These are phyloP conservation scores for Suillus subluteus DNA, from an alignment of 768 basidiomycete genomes.

Conservation along the genomic window DNA sequence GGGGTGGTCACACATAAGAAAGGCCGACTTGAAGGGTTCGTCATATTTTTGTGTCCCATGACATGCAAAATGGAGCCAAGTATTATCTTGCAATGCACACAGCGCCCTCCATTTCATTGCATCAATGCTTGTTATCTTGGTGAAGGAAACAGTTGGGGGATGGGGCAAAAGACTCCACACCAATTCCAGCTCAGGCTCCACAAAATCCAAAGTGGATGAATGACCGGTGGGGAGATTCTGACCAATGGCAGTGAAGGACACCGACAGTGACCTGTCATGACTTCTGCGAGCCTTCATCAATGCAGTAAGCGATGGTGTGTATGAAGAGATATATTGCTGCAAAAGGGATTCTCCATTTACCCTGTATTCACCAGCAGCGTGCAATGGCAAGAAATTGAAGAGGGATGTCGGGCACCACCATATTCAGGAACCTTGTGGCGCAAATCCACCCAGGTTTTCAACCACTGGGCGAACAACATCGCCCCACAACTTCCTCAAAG, in stretches of 20 bases:
- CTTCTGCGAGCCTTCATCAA: conserved; percentile 15
- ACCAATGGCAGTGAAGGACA: conserved; percentile 11
- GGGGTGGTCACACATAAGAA: conserved; percentile 1
- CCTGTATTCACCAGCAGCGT: conserved; percentile 13
- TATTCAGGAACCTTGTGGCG: neutral
- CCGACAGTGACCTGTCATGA: neutral
- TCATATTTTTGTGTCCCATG: conserved; percentile 15
- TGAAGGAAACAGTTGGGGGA: neutral
- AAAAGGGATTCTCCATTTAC: neutral
- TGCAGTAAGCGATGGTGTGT: conserved; percentile 12
- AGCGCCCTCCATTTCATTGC: neutral
- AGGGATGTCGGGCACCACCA: conserved; percentile 17
- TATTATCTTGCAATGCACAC: neutral
- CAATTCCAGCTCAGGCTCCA: neutral
- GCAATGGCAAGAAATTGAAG: conserved; percentile 16
- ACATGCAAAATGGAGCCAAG: conserved; percentile 25
- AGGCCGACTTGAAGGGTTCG: conserved; percentile 18
- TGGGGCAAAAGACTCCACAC: neutral
- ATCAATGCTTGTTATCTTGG: neutral
- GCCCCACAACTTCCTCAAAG: too few species aligned
- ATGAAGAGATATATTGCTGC: conserved; percentile 15
- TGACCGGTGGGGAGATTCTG: neutral
- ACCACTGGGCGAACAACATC: too few species aligned
- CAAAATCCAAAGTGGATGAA: neutral
- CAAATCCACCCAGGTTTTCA: neutral